phyloP scores from a whole-genome alignment of 2,329 filamentous ascomycete species.

The Helminthosporium solani region DNA sequence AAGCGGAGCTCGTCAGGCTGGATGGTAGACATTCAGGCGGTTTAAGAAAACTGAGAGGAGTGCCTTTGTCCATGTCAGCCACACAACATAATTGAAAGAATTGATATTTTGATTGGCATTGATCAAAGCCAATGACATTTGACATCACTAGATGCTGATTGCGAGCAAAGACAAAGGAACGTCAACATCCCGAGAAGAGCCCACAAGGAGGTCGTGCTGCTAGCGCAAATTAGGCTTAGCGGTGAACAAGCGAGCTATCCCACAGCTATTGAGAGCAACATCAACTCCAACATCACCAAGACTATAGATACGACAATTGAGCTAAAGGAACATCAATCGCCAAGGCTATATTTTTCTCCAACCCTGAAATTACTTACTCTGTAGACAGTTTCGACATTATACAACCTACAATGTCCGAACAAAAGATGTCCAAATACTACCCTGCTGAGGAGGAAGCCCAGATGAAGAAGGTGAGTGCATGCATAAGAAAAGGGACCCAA shows the following conservation, averaged over 20 bases:
- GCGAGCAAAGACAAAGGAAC: no score
- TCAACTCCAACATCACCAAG: neutral
- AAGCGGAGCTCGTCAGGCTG: neutral
- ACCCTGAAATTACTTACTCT: neutral
- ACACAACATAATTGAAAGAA: no score
- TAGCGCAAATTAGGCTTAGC: neutral
- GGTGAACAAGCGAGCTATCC: slow-evolving; percentile 1
- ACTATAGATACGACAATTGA: neutral
- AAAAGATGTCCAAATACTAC: slow-evolving; percentile 99
- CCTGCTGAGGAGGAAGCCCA: slow-evolving; percentile 86
- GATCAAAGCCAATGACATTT: no score
- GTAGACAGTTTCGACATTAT: neutral
- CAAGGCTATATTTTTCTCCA: no score
- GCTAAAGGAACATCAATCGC: no score
- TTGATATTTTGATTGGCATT: no score
- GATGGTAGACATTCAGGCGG: neutral
- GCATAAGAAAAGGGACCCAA: neutral
- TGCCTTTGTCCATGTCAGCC: no score
- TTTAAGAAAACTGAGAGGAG: no score
- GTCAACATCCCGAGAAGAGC: no score
- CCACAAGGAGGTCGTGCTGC: neutral
- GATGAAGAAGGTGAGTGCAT: slow-evolving; percentile 81
- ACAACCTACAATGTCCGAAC: slow-evolving; percentile 26
- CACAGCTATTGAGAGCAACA: neutral
- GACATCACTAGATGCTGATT: no score